A percentile compares a stretch with the other conserved stretches of the same genome.
Evolutionary conservation across 495 filamentous ascomycete genomes (phyloP).

Genomic region (Penicillium longicatenatum): DNA sequence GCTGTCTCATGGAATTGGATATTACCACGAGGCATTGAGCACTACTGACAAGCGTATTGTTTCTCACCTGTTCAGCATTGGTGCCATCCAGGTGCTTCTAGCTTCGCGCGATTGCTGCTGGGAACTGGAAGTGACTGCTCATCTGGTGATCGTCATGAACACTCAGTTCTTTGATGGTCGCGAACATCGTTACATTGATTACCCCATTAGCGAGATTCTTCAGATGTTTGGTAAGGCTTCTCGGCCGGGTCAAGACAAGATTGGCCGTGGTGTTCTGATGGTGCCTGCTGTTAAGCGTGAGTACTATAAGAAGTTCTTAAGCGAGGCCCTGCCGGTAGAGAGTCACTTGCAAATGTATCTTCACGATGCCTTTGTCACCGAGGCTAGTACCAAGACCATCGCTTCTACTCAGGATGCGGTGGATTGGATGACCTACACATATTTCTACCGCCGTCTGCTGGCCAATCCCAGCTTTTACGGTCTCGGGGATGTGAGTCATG

Average conservation of each 20-base stretch:
- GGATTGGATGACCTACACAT: slow-evolving; percentile 97
- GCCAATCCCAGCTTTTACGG: slow-evolving; percentile 98
- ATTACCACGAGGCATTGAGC: slow-evolving; percentile 92
- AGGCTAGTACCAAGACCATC: slow-evolving; percentile 92
- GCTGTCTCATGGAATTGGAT: slow-evolving; percentile 93
- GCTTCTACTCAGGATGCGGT: slow-evolving; percentile 95
- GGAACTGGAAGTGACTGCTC: slow-evolving; percentile 87
- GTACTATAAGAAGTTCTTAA: slow-evolving; percentile 98
- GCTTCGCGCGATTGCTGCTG: slow-evolving; percentile 95
- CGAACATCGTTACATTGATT: slow-evolving; percentile 97
- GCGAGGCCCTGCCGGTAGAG: slow-evolving; percentile 94
- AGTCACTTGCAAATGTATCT: slow-evolving; percentile 89
- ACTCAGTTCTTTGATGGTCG: slow-evolving; percentile 98
- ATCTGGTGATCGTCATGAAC: slow-evolving; percentile 94
- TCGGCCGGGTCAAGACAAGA: slow-evolving; percentile 74
- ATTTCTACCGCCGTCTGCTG: slow-evolving; percentile 96
- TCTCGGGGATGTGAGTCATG: slow-evolving; percentile 83
- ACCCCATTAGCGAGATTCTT: slow-evolving; percentile 93
- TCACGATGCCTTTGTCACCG: slow-evolving; percentile 94
- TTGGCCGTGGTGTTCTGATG: slow-evolving; percentile 90
- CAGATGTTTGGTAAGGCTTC: slow-evolving; percentile 98
- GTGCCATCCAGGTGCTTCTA: slow-evolving; percentile 90
- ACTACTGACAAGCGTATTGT: slow-evolving; percentile 91
- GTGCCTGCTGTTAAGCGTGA: slow-evolving; percentile 90
- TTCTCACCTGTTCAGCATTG: slow-evolving; percentile 83